Base-by-base conservation (phyloP, 2,329 filamentous ascomycete species). In the Penicillium sp. region DNA sequence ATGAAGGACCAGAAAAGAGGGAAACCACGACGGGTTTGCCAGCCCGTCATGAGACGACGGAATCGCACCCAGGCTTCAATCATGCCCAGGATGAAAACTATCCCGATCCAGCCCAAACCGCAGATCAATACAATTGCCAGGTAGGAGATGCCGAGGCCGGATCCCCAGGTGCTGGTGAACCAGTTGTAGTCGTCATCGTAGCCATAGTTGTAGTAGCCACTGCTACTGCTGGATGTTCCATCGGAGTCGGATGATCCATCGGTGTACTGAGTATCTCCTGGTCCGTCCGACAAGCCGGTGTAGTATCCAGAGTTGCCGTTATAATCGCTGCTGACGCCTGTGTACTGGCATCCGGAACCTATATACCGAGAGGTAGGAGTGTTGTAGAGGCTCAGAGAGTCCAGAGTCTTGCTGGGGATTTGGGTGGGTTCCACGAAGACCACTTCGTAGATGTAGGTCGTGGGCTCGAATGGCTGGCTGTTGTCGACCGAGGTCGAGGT, bases 41-140 rank as follows among this genome's bases (percentile, higher is more conserved):
- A 72, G 49, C 70, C 70, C 4, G 63, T 70, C 69, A 71, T 71
- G 23, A 73, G 61, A 5, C 70, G 68, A 47, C 69, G 68, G 59
- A 72, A 73, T 19, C 69, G 68, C 6, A 73, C 49, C 57, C 68
- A 73, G 41, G 62, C 66, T 49, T 73, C 70, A 27, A 72, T 55
- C 39, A 72, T 64, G 27, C 70, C 70, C 3, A 63, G 45, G 29
- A 73, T 59, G 49, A 73, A 61, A 31, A 61, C 61, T 0, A 72
- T 35, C 10, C 62, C 67, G 13, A 70, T 59, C 70, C 69, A 73
- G 42, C 68, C 68, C 0, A 73, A 39, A 6, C 61, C 23, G n/a
- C 29, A 41, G 43, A 69, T 67, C 13, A 73, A 52, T 6, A 64
- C 60, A 19, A 72, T 57, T 27, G 64, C 70, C 8, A 71, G 49